These are phyloP conservation scores for Rhodotorula sp. DNA, from an alignment of 1,284 basidiomycete genomes.

Conservation along the genomic window DNA sequence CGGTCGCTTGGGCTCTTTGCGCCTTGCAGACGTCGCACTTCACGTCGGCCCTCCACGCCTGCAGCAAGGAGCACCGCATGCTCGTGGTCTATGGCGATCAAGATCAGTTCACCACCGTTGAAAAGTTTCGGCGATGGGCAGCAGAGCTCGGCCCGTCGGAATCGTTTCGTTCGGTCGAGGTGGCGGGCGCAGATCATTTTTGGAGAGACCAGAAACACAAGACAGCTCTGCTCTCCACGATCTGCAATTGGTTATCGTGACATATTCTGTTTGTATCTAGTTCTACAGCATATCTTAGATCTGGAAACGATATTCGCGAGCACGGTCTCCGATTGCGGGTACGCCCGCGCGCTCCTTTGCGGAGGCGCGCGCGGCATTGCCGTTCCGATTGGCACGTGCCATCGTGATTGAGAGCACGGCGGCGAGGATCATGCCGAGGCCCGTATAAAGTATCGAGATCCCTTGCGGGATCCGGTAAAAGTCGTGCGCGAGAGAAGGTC, in stretches of 20 bases:
- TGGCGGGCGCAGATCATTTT: slow-evolving; percentile 56
- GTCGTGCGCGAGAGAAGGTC: slow-evolving; percentile 43
- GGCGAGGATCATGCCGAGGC: slow-evolving; percentile 54
- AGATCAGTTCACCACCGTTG: slow-evolving; percentile 67
- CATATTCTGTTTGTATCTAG: too few species aligned
- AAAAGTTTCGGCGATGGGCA: slow-evolving; percentile 61
- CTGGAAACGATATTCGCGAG: slow-evolving; percentile 19
- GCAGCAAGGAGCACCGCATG: slow-evolving; percentile 51
- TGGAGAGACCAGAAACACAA: slow-evolving; percentile 48
- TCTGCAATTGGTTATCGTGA: slow-evolving; percentile 36
- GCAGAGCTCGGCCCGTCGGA: slow-evolving; percentile 48
- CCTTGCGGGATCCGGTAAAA: slow-evolving; percentile 61
- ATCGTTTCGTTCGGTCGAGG: slow-evolving; percentile 45
- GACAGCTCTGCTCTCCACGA: slow-evolving; percentile 23
- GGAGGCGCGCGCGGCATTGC: slow-evolving; percentile 46
- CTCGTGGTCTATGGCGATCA: slow-evolving; percentile 64
- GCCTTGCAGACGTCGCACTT: slow-evolving; percentile 62
- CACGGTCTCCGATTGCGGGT: slow-evolving; percentile 8
- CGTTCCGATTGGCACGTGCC: slow-evolving; percentile 56
- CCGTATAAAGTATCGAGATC: slow-evolving; percentile 61
- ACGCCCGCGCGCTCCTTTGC: slow-evolving; percentile 2
- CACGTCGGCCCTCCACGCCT: slow-evolving; percentile 56
- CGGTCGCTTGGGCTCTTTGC: slow-evolving; percentile 62
- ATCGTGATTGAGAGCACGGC: slow-evolving; percentile 58
- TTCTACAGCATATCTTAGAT: background rate